These are phyloP conservation scores for Anisodus acutangulus DNA, from an alignment of 257 asterid genomes.

Conservation along the genomic window DNA sequence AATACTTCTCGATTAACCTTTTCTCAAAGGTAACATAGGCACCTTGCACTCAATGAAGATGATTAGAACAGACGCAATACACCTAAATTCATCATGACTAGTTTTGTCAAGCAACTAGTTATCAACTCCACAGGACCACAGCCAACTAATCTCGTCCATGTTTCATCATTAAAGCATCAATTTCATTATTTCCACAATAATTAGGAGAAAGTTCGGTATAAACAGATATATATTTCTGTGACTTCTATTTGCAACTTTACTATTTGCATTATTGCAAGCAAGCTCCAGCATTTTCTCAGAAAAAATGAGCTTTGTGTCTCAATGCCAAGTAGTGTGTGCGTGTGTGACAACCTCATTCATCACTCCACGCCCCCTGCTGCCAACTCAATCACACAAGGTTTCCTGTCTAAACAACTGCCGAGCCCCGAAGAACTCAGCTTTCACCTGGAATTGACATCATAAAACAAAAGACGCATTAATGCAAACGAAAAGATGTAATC, in stretches of 20 bases:
- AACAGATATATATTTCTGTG: not conserved
- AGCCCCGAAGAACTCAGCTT: conserved; percentile 31
- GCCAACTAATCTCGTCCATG: not conserved
- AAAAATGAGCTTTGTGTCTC: not conserved
- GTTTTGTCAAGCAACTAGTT: not conserved
- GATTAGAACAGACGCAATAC: no score
- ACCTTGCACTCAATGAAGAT: not conserved
- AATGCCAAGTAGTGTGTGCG: not conserved
- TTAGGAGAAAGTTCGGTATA: conserved; percentile 8
- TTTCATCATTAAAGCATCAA: not conserved
- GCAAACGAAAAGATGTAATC: not conserved
- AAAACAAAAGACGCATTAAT: not conserved
- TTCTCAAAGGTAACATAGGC: not conserved
- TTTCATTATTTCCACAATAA: conserved; percentile 13
- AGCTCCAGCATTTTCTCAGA: not conserved
- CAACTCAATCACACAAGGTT: conserved; percentile 16
- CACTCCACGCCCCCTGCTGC: not conserved
- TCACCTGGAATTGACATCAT: conserved; percentile 35
- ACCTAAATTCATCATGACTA: not conserved
- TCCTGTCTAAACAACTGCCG: conserved; percentile 16
- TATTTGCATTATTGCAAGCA: conserved; percentile 27
- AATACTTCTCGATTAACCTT: not conserved
- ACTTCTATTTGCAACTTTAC: not conserved
- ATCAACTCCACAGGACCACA: not conserved
- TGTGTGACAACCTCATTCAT: not conserved